These are phyloP conservation scores for Cladophialophora carrionii DNA, from an alignment of 2,329 filamentous ascomycete species.

Conservation along the genomic window DNA sequence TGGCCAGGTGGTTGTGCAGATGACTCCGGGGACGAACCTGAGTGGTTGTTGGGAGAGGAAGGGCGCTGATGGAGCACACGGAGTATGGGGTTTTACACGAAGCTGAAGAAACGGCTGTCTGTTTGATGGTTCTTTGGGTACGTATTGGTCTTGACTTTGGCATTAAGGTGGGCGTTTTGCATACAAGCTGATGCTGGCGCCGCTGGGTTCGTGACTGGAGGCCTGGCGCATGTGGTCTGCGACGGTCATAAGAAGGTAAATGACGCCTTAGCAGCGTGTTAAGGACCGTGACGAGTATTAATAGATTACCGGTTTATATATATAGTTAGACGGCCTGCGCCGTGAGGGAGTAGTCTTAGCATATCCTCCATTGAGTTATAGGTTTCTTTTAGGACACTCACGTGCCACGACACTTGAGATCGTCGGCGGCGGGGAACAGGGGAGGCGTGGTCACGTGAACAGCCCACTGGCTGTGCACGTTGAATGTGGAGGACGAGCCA, in stretches of 20 bases:
- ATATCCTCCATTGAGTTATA: too few relatives aligned
- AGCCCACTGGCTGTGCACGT: too few relatives aligned
- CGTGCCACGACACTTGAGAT: neutral
- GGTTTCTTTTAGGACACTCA: too few relatives aligned
- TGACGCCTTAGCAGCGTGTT: too few relatives aligned
- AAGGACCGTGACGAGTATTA: too few relatives aligned
- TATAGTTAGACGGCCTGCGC: too few relatives aligned
- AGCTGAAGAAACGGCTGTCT: neutral
- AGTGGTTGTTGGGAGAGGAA: slow-evolving; percentile 19
- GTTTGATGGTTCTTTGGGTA: neutral
- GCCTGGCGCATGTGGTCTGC: too few relatives aligned
- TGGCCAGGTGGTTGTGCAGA: slow-evolving; percentile 29
- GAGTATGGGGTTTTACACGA: slow-evolving; percentile 25
- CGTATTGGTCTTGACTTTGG: neutral
- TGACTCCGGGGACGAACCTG: slow-evolving; percentile 25
- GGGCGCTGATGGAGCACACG: slow-evolving; percentile 19
- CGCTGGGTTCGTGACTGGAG: too few relatives aligned
- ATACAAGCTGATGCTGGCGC: neutral
- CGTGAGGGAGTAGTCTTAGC: too few relatives aligned
- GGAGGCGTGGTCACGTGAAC: neutral
- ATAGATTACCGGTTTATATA: too few relatives aligned
- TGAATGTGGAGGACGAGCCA: neutral
- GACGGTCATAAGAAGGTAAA: too few relatives aligned
- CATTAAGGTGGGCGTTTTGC: neutral
- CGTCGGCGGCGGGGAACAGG: neutral